phyloP scores from a whole-genome alignment of 2,329 filamentous ascomycete genomes.

The Hypoxylon sp. region DNA sequence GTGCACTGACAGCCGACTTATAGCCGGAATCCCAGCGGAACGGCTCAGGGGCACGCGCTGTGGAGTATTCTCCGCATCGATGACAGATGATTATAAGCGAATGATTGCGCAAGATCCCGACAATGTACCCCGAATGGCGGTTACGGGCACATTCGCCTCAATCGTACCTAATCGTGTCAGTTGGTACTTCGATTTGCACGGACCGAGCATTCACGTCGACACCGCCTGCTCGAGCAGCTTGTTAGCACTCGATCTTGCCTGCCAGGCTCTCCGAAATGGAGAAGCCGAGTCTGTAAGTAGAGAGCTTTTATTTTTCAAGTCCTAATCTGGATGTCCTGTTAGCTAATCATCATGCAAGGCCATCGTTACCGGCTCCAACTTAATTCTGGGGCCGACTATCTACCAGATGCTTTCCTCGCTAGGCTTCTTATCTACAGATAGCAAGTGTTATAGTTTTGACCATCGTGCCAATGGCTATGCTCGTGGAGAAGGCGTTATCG shows the following conservation, averaged over 20 bases:
- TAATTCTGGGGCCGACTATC: constrained; percentile 53
- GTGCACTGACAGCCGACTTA: constrained; percentile 20
- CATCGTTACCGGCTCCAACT: constrained; percentile 54
- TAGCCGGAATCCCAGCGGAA: constrained; percentile 55
- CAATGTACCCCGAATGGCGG: constrained; percentile 52
- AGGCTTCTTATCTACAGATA: constrained; percentile 59
- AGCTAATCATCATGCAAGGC: constrained; percentile 46
- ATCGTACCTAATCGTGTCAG: constrained; percentile 60
- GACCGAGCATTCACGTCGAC: constrained; percentile 57
- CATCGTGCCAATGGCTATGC: constrained; percentile 55
- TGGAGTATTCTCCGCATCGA: constrained; percentile 58
- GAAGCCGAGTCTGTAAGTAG: constrained; percentile 48
- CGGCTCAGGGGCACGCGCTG: constrained; percentile 52
- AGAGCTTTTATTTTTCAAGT: not conserved
- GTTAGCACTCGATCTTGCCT: constrained; percentile 54
- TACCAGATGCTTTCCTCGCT: constrained; percentile 51
- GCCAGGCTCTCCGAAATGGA: constrained; percentile 45
- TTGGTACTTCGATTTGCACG: constrained; percentile 59
- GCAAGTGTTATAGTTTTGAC: constrained; percentile 51
- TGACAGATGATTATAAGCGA: constrained; percentile 57
- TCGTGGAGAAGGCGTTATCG: constrained; percentile 67
- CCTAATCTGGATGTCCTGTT: not conserved
- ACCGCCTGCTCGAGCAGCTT: constrained; percentile 59
- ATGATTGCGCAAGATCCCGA: constrained; percentile 57
- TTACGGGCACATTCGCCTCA: constrained; percentile 53